Percentiles rank a stretch among this genome's conserved stretches.
These are phyloP conservation scores for Polytrichum formosum DNA, from an alignment of 225 moss, liverwort and hornwort species.

Conservation along the genomic window DNA sequence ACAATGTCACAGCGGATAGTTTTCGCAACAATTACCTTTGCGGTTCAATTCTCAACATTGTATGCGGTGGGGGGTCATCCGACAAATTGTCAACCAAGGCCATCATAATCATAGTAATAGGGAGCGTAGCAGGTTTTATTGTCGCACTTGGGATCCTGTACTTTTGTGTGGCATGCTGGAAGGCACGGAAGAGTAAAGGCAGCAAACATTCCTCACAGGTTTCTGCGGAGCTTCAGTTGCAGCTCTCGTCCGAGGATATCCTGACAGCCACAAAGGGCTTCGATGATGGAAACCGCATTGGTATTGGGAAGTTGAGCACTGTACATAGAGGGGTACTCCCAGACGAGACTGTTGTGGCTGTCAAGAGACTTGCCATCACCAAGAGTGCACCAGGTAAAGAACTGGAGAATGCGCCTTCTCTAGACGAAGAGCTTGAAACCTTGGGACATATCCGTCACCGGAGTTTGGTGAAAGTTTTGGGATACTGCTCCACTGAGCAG, in stretches of 20 bases:
- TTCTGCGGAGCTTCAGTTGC: constrained; percentile 43
- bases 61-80: constrained; percentile 10
- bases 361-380: constrained; percentile 42
- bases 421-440: constrained; percentile 34
- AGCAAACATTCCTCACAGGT: constrained; percentile 46
- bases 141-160: not conserved
- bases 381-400: constrained; percentile 8
- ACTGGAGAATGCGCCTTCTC: constrained; percentile 16
- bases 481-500: constrained; percentile 31
- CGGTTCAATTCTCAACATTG: constrained; percentile 18
- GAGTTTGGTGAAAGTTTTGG: constrained; percentile 47
- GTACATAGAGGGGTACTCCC: constrained; percentile 46
- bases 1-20: constrained; percentile 26
- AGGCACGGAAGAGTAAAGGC: constrained; percentile 25
- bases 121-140: constrained; percentile 25
- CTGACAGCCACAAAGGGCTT: constrained; percentile 32
- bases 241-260: constrained; percentile 38
- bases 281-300: constrained; percentile 23
- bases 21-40: constrained; percentile 48
- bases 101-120: constrained; percentile 27
- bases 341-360: constrained; percentile 44
- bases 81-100: constrained; percentile 7
- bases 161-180: constrained; percentile 5
- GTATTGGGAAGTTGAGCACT: constrained; percentile 32
- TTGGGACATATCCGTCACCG: constrained; percentile 50